Base-by-base conservation (phyloP, 192 early-diverging fungal genomes). In the Gryganskiella cystojenkinii region DNA sequence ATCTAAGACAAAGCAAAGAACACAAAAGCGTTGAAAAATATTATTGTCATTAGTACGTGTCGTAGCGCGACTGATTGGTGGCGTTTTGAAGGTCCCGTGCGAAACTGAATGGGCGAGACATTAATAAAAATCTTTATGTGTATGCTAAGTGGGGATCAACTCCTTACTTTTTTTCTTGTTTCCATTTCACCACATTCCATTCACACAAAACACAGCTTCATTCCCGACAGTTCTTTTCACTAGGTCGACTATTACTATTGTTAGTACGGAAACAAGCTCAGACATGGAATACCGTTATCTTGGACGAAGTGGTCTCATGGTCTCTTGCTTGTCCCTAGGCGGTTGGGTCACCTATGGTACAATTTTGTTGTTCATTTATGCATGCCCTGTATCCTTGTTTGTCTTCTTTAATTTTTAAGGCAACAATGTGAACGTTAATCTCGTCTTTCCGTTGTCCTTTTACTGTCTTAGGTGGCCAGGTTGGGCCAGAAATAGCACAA, bases 261-360 rank as follows among this genome's bases (percentile, higher is more conserved):
- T 17, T 15, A 30, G 17, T 9, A 31, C 42, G 42, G 10, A n/a
- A 47, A 33, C n/a, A 31, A 50, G 20, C 20, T 27, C 28, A 24
- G 35, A 47, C 11, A 94, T 94, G 93, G 86, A 95, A 67, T 95
- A 92, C 80, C 86, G 92, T 33, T 90, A 83, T 69, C 82, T 95
- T 34, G 93, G 93, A 50, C 70, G 81, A 33, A 88, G 87, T 56
- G 93, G 93, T 3, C 86, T 95, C 40, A 92, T 90, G 67, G 90
- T 95, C 22, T 91, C 88, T 10, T 82, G 80, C 42, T 64, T 92
- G 17, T 88, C 89, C 14, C 79, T 93, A 3, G 92, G 92, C 24
- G 82, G 88, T 2, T 87, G 89, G 89, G 81, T 92, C 46, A 92
- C 90, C 20, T 90, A 89, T 78, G 93, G 92, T 62, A 86, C 31